phyloP scores from a whole-genome alignment of 1,139 yeast genomes.

The Hansenula sp. region DNA sequence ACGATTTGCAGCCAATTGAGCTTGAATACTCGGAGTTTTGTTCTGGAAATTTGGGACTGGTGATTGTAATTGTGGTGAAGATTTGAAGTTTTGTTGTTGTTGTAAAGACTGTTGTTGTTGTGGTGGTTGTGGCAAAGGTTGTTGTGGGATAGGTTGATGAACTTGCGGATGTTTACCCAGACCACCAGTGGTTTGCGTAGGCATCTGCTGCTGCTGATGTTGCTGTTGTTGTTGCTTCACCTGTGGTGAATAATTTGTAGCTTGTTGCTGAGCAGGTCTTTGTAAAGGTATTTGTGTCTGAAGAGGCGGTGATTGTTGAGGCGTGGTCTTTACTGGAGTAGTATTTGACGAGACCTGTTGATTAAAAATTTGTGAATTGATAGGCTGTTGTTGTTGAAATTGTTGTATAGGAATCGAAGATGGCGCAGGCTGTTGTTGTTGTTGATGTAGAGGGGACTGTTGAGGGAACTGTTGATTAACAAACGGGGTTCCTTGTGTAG shows the following conservation, averaged over 20 bases:
- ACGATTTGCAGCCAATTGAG: slow-evolving; percentile 52
- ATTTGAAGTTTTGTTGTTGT: slow-evolving; percentile 1
- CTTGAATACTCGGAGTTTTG: slow-evolving; percentile 37
- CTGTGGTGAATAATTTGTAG: background rate
- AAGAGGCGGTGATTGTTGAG: background rate
- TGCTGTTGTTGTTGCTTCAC: background rate
- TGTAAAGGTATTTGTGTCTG: background rate
- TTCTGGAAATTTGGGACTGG: slow-evolving; percentile 1
- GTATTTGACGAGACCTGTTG: background rate
- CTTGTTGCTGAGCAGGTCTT: background rate
- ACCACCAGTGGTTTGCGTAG: background rate
- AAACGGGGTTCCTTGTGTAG: background rate
- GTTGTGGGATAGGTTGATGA: background rate
- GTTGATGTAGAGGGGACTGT: slow-evolving; percentile 1
- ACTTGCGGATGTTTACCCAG: background rate
- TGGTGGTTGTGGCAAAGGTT: background rate
- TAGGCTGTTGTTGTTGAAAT: background rate
- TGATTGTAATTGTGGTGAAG: background rate
- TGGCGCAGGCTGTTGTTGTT: slow-evolving; percentile 1
- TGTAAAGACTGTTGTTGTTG: background rate
- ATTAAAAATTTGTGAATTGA: background rate
- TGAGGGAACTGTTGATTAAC: slow-evolving; percentile 4
- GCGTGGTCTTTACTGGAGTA: background rate
- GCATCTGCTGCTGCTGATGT: background rate
- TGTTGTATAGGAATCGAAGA: slow-evolving; percentile 3